Base-by-base conservation (phyloP, 2,329 filamentous ascomycete species). In the Podosphaera fusca region DNA sequence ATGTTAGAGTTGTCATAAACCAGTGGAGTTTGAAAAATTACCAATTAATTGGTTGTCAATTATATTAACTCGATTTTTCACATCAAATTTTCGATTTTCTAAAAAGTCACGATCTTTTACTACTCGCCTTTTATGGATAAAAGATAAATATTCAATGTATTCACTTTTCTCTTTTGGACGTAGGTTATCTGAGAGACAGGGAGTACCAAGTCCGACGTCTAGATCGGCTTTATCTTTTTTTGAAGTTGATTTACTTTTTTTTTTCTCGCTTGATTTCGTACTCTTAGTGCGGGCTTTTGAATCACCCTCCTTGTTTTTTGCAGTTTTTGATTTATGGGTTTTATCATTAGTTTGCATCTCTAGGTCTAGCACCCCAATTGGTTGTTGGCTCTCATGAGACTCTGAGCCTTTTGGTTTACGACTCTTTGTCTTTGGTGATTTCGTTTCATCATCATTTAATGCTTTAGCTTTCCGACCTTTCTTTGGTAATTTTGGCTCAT, bases 11-110 rank as follows among this genome's bases (percentile, higher is more conserved):
- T 47, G 46, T n/a, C 35, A 50, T 54, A n/a, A 33, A 53, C 52
- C 29, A 55, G 29, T 36, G 6, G 4, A 35, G 31, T 33, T 38
- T 14, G 31, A 2, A 31, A 38, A 8, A 60, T 51, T 63, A 66
- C 66, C 64, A 60, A 76, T 79, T 14, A 82, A 70, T 40, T 68
- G 62, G 12, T 75, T 69, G 63, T 71, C 72, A 14, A 76, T 71
- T 31, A 82, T 67, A 60, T 82, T 77, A 42, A 81, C 69, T 30
- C 79, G 66, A 21, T 68, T 58, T 57, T 65, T 69, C 58, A 74
- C 30, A 7, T 55, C 53, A 31, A 10, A 45, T 35, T 31, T 55
- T 12, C 35, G 53, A 2, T 55, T 45, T n/a, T 55, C 51, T 6
- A 38, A 8, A 38, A 54, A 29, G 38, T n/a, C 12, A 14, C 10